Base-by-base conservation (phyloP, 805 yeast species). In the Starmerella potacharoeniae region DNA sequence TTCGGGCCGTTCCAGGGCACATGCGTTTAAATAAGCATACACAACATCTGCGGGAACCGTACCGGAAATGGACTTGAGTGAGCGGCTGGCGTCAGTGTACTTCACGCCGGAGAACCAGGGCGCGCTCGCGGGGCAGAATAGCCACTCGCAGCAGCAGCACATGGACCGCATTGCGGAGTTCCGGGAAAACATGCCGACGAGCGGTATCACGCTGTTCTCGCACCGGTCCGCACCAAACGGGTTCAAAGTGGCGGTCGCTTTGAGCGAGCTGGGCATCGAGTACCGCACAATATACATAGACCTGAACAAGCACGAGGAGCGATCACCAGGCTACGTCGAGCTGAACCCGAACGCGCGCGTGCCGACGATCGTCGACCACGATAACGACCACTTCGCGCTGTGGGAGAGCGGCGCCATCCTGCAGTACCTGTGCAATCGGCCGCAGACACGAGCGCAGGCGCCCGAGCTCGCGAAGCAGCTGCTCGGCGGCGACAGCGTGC, bases 391-490 rank as follows among this genome's bases (percentile, higher is more conserved):
- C 66, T 77, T 86, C 35, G 77, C 95, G 2, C 77, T 90, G 33
- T 90, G 97, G 97, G 97, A 90, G 71, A 84, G 95, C 0, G 97
- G 97, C 3, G 90, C 97, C 31, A 89, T 90, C 36, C 80, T 89
- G 50, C 73, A 86, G 52, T 93, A 91, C 67, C 71, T 90, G 58
- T 91, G 87, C 34, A 81, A 85, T 58, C 56, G 63, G 2, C 60
- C 62, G 16, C 62, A 59, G 22, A 59, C 62, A 7, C 16, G 45
- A 3, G 54, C 46, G 3, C 81, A 81, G 64, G 86, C 84, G 59
- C 55, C 56, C 11, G 35, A 17, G 17, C 77, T 73, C 55, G 64
- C 58, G 54, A 74, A 52, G 13, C 60, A 49, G 46, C 79, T 81
- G 33, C 77, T 88, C 53, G 91, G 95, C 88, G 81, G 95, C 4